These are phyloP conservation scores for Diphasiastrum complanatum DNA, from an alignment of 83 land plant species.

Conservation along the genomic window DNA sequence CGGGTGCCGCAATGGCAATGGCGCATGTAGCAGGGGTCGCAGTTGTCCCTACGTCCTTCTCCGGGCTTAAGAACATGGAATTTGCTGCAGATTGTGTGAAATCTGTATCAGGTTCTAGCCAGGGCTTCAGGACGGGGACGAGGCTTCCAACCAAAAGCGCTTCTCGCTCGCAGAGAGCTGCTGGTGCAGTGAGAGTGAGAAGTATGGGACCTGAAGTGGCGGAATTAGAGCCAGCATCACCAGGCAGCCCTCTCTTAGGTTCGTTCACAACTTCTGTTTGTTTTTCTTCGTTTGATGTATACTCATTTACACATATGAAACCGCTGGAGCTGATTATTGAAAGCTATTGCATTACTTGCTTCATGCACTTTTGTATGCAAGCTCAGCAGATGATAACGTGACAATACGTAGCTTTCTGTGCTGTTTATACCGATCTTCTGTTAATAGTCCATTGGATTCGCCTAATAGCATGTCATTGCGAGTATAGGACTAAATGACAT, in stretches of 20 bases:
- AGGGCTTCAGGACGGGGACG: background rate
- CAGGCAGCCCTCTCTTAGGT: constrained; percentile 28
- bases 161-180: background rate
- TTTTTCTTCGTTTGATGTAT: background rate
- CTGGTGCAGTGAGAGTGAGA: constrained; percentile 14
- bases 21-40: constrained; percentile 2
- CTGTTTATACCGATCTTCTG: too few species aligned
- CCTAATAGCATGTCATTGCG: too few species aligned
- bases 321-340: too few species aligned
- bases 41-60: constrained; percentile 11
- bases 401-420: too few species aligned
- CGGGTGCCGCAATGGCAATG: background rate
- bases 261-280: background rate
- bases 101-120: constrained; percentile 14
- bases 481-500: too few species aligned
- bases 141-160: constrained; percentile 1
- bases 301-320: background rate
- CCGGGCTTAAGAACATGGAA: constrained; percentile 19
- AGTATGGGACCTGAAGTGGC: constrained; percentile 21
- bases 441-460: too few species aligned
- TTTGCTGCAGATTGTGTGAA: constrained; percentile 11
- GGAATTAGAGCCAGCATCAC: constrained; percentile 30
- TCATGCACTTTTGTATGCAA: background rate
- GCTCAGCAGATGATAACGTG: background rate
- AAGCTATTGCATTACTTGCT: background rate